Evolutionary conservation across 192 early-diverging fungal species (phyloP).

Genomic region (Coemansia sp.): DNA sequence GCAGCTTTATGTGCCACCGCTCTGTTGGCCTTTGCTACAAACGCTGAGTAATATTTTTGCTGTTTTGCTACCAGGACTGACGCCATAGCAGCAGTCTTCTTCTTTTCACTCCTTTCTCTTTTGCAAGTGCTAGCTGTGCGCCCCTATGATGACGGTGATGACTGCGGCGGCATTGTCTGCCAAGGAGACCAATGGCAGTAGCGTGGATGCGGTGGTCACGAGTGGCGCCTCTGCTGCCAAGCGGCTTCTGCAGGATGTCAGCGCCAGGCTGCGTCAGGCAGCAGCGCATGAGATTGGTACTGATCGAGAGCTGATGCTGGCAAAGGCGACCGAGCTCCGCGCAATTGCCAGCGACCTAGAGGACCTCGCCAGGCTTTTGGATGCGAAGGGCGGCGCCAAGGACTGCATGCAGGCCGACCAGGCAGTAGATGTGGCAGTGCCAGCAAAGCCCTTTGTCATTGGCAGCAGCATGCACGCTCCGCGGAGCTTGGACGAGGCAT

Average conservation of each 20-base stretch:
- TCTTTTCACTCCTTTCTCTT: neutral
- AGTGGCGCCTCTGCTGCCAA: neutral
- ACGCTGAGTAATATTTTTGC: too few species aligned
- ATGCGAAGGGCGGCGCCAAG: neutral
- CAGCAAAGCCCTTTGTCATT: neutral
- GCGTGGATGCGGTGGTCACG: too few species aligned
- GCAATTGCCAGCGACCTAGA: slow-evolving; percentile 27
- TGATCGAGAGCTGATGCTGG: slow-evolving; percentile 2
- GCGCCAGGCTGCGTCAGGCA: neutral
- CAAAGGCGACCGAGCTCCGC: slow-evolving; percentile 8
- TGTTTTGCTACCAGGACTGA: too few species aligned
- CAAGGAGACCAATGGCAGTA: neutral
- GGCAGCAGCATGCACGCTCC: neutral
- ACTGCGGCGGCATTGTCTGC: neutral
- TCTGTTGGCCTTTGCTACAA: too few species aligned
- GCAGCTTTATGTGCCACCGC: too few species aligned
- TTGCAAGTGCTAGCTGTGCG: too few species aligned
- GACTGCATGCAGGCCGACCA: neutral
- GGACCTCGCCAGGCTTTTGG: neutral
- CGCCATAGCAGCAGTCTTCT: too few species aligned
- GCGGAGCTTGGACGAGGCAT: neutral
- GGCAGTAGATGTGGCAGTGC: too few species aligned
- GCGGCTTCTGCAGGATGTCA: neutral
- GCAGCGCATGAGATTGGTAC: neutral
- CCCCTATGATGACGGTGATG: too few species aligned